Percentiles rank a stretch among this genome's conserved stretches.
Conservation (phyloP, 345 rosid genomes). For the Turritis glabra region DNA sequence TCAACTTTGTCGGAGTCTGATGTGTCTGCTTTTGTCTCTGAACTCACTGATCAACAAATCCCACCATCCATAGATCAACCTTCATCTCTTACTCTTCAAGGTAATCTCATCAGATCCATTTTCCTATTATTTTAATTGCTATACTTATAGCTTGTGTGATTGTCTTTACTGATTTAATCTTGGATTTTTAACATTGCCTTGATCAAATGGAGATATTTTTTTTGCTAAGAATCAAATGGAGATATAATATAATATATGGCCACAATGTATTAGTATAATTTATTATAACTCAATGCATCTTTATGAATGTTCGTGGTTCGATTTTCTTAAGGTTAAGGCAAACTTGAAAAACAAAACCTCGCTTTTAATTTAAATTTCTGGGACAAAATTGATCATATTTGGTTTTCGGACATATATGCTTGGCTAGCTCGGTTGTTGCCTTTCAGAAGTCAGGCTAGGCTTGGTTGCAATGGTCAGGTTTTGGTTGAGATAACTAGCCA, state of each 20-base stretch:
- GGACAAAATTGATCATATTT: neutral
- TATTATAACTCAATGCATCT: neutral
- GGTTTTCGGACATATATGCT: neutral
- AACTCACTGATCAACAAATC: slow-evolving; percentile 29
- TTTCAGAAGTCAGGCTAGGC: too few species aligned
- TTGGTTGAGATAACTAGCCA: neutral
- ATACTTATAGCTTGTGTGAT: neutral
- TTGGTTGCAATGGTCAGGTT: neutral
- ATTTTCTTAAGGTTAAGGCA: neutral
- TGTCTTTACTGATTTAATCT: neutral
- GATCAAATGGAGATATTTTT: neutral
- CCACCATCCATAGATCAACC: slow-evolving; percentile 14
- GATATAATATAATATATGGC: neutral
- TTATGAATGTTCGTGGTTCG: neutral
- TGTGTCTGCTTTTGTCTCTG: slow-evolving; percentile 39
- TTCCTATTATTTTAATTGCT: neutral
- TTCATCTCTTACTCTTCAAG: slow-evolving; percentile 18
- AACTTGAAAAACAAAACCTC: neutral
- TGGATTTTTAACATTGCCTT: neutral
- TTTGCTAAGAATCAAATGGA: too few species aligned
- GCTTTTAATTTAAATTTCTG: neutral
- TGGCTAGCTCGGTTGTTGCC: neutral
- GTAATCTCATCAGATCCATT: slow-evolving; percentile 12
- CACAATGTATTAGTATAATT: neutral
- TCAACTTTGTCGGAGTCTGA: slow-evolving; percentile 39